Percentiles rank a stretch among this genome's conserved stretches.
Conservation (phyloP, 371 early-diverging fungal species). For the Actinomucor elegans region DNA sequence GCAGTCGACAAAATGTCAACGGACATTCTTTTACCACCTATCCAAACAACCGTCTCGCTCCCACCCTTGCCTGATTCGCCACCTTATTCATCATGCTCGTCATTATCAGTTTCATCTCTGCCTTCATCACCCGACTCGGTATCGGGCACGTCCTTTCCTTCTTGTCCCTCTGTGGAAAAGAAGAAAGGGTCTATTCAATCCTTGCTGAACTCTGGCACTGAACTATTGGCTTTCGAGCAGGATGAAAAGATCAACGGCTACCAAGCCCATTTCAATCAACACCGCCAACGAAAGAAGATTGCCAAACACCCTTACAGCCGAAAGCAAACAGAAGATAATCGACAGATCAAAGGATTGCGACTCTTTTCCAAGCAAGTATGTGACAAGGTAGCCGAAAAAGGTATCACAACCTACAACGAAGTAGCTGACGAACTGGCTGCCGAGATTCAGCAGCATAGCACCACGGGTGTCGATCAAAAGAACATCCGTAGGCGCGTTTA, state of each 20-base stretch:
- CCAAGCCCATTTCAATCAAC: neutral
- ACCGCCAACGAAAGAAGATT: neutral
- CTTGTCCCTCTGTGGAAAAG: neutral
- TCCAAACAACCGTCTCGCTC: conserved; percentile 1
- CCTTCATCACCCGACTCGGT: conserved; percentile 25
- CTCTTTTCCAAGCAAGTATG: conserved; percentile 60
- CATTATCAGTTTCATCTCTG: conserved; percentile 17
- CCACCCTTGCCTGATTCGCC: conserved; percentile 12
- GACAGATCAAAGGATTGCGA: conserved; percentile 43
- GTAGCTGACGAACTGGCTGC: conserved; percentile 42
- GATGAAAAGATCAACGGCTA: conserved; percentile 1
- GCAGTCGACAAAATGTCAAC: neutral
- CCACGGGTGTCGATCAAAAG: conserved; percentile 55
- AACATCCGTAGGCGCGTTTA: conserved; percentile 78
- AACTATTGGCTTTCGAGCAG: conserved; percentile 19
- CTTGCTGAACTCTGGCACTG: conserved; percentile 37
- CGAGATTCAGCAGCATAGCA: conserved; percentile 12
- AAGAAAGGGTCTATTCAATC: conserved; percentile 42
- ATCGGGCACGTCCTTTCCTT: conserved; percentile 1
- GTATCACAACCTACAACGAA: conserved; percentile 63
- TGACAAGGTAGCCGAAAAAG: conserved; percentile 56
- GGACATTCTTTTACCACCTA: conserved; percentile 9
- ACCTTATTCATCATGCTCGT: conserved; percentile 12
- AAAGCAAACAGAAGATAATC: conserved; percentile 7
- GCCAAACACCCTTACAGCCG: neutral